Evolutionary conservation across 2,329 filamentous ascomycete species (phyloP).

Genomic region (Fusarium udum): DNA sequence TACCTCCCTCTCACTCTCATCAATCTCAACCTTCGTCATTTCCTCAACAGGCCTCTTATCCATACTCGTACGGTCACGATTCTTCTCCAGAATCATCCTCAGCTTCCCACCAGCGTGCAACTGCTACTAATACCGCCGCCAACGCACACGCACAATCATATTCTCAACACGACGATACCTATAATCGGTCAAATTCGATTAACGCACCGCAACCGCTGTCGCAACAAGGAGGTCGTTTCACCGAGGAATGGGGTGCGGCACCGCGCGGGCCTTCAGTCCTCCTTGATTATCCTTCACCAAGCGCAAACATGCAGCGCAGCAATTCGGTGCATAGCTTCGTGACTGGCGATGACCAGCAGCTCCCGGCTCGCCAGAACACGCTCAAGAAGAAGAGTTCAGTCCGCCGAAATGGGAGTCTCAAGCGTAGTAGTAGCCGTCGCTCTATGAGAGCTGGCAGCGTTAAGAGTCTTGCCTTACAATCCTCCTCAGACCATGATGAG

Average conservation of each 20-base stretch:
- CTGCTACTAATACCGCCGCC: slow-evolving; percentile 24
- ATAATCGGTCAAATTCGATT: slow-evolving; percentile 26
- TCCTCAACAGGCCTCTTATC: slow-evolving; percentile 31
- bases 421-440: slow-evolving; percentile 80
- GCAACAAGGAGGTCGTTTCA: slow-evolving; percentile 62
- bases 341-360: slow-evolving; percentile 55
- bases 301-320: slow-evolving; percentile 65
- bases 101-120: slow-evolving; percentile 27
- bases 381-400: slow-evolving; percentile 89
- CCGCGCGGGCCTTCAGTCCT: slow-evolving; percentile 71
- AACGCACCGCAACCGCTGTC: slow-evolving; percentile 35
- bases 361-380: slow-evolving; percentile 69
- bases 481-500: slow-evolving; percentile 73
- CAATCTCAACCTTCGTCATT: slow-evolving; percentile 38
- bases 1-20: slow-evolving; percentile 35
- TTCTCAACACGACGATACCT: slow-evolving; percentile 34
- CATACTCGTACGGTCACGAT: slow-evolving; percentile 35
- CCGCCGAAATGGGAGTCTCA: slow-evolving; percentile 76
- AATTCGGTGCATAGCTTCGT: slow-evolving; percentile 66
- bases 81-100: slow-evolving; percentile 36
- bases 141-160: slow-evolving; percentile 25
- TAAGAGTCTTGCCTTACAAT: slow-evolving; percentile 78
- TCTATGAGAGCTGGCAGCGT: slow-evolving; percentile 90
- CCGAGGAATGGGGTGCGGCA: slow-evolving; percentile 76
- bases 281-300: slow-evolving; percentile 56